Conservation (phyloP, 2,329 filamentous ascomycete species). For the Stylonectria norvegica region DNA sequence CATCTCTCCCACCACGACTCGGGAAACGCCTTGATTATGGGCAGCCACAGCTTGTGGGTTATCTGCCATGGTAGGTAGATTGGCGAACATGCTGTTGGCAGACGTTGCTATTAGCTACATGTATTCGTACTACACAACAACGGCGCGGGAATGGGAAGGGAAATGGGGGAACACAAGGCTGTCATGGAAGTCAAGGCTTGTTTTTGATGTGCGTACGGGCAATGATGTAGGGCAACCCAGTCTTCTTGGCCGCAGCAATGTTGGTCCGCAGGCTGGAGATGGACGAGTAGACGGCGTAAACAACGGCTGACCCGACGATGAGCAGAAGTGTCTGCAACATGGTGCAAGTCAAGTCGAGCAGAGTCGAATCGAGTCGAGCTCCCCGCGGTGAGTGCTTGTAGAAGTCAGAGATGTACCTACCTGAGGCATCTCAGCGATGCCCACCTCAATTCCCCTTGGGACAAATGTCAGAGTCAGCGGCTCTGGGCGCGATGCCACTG, state of each 20-base stretch:
- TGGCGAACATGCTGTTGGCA: slow-evolving; percentile 42
- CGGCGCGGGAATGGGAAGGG: no score
- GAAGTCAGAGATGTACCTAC: no score
- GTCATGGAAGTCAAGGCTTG: neutral
- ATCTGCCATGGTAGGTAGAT: slow-evolving; percentile 55
- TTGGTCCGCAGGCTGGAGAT: slow-evolving; percentile 40
- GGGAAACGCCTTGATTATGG: slow-evolving; percentile 54
- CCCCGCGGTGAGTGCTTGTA: no score
- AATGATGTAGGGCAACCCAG: slow-evolving; percentile 51
- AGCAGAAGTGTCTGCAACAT: slow-evolving; percentile 38
- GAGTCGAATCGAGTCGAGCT: neutral
- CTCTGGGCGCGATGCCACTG: no score
- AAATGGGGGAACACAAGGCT: no score
- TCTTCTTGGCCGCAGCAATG: slow-evolving; percentile 47
- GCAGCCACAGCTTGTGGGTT: slow-evolving; percentile 51
- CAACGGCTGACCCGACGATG: slow-evolving; percentile 32
- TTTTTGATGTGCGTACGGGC: slow-evolving; percentile 40
- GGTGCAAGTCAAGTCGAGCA: neutral
- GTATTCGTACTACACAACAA: no score
- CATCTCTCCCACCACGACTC: slow-evolving; percentile 53
- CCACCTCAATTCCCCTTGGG: no score
- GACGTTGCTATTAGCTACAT: neutral
- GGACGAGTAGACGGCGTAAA: slow-evolving; percentile 32
- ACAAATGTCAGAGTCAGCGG: no score
- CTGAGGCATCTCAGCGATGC: no score